Evolutionary conservation across 2,329 filamentous ascomycete species (phyloP), one percentile per base, ranked within the genome.

Genomic region (Gyromitra esculenta): DNA sequence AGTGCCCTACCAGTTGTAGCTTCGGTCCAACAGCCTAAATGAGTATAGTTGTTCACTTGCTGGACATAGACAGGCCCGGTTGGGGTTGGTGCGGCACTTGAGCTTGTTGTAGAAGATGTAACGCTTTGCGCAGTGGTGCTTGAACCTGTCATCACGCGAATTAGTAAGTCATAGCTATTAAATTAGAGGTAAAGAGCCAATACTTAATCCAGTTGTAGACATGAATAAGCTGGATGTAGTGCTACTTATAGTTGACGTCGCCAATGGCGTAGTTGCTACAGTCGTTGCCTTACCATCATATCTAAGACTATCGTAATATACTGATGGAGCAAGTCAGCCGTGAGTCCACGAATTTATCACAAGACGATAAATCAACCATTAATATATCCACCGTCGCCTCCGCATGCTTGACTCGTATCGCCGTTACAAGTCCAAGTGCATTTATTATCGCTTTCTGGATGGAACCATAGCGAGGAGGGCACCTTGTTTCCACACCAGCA

Each of bases 401-500:
- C 82, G 65, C 82, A 83, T 11, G 81, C 81, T 57, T 83, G 81
- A 1, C 76, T 81, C 1, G 50, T 57, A 59, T 83, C 81, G 5
- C 81, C 82, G 6, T 78, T 79, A 64, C 82, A 83, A n/a, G 79
- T 77, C 62, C 81, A 83, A 13, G 81, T 81, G 69, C 81, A 82
- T 5, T 79, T 80, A 25, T 82, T 81, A 6, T 70, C 78, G 15
- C 62, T 73, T 62, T 79, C 76, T 18, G 73, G 76, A 50, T 77
- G 75, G 37, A 75, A 79, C 50, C 71, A 78, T 13, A 57, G 43
- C 54, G 45, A 57, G 6, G 76, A 63, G 11, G 78, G 73, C 9
- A 73, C 56, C 1, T 45, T 79, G 65, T 83, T 82, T 7, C 81
- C 83, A 73, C 82, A 83, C 78, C 82, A 84, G 67, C 82, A 84